phyloP scores from a whole-genome alignment of 225 moss, liverwort and hornwort genomes.

The Straminergon stramineum region DNA sequence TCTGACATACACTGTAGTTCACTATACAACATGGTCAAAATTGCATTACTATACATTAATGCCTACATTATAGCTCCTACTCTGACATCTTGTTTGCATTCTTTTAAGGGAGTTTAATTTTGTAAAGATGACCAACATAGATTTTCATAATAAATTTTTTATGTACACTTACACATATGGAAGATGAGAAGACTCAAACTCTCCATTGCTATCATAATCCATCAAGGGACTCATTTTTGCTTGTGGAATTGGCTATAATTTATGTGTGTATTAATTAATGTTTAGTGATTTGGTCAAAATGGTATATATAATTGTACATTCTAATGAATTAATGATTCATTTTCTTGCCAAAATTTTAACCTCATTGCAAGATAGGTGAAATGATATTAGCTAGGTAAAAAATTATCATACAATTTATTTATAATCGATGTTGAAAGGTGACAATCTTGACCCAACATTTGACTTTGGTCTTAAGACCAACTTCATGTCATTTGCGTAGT shows the following conservation, averaged over 20 bases:
- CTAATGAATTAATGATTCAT: background rate
- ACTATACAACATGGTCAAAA: background rate
- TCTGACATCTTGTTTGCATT: background rate
- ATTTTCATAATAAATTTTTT: background rate
- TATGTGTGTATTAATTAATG: background rate
- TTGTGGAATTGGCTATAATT: background rate
- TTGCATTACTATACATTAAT: too few species aligned
- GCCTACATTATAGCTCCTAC: too few species aligned
- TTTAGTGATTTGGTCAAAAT: background rate
- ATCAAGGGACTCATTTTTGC: background rate
- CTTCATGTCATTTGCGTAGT: background rate
- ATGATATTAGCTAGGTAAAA: background rate
- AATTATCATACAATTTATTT: background rate
- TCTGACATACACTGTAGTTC: background rate
- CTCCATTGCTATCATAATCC: background rate
- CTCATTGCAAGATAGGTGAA: background rate
- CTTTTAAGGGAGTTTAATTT: background rate
- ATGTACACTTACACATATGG: background rate
- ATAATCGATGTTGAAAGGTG: background rate
- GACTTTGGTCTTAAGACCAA: background rate
- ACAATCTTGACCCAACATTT: background rate
- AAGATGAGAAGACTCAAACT: background rate
- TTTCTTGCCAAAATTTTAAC: background rate
- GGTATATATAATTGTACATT: background rate
- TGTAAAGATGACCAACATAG: background rate